A percentile compares a stretch with the other conserved stretches of the same genome.
These are phyloP conservation scores for Echeveria elegans DNA, from an alignment of 164 flowering plant genomes.

Conservation along the genomic window DNA sequence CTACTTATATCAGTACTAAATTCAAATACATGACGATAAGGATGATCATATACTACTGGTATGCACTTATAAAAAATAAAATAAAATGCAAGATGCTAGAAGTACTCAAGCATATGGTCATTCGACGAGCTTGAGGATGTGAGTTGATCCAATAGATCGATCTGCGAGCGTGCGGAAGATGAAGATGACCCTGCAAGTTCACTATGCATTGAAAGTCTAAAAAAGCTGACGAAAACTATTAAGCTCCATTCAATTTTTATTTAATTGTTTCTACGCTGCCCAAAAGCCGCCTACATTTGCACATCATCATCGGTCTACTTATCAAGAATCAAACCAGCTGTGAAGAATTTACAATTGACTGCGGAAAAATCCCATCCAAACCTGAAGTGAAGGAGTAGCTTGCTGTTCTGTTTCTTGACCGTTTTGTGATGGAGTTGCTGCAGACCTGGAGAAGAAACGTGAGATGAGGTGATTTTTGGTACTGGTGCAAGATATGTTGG, in stretches of 20 bases:
- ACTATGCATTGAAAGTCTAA: not conserved
- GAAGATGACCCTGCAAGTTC: conserved; percentile 12
- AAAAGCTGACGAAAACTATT: not conserved
- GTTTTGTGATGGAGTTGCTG: not conserved
- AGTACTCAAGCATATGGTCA: conserved; percentile 5
- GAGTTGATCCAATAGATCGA: conserved; percentile 74
- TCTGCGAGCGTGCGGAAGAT: conserved; percentile 61
- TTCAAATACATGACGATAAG: no score
- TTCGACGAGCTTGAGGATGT: conserved; percentile 39
- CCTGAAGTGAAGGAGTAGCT: not conserved
- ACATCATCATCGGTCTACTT: no score
- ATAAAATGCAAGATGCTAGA: not conserved
- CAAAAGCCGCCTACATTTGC: not conserved
- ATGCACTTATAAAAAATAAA: no score
- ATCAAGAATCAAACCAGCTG: not conserved
- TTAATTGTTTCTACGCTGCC: not conserved
- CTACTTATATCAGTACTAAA: not conserved
- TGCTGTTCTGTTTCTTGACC: not conserved
- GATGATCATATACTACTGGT: no score
- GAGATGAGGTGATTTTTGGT: not conserved
- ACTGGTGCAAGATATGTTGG: not conserved
- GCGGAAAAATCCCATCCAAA: not conserved
- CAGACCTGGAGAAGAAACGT: not conserved
- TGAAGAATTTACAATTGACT: not conserved
- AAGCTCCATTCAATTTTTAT: not conserved